phyloP scores from a whole-genome alignment of 495 filamentous ascomycete species.

The Darksidea phi region DNA sequence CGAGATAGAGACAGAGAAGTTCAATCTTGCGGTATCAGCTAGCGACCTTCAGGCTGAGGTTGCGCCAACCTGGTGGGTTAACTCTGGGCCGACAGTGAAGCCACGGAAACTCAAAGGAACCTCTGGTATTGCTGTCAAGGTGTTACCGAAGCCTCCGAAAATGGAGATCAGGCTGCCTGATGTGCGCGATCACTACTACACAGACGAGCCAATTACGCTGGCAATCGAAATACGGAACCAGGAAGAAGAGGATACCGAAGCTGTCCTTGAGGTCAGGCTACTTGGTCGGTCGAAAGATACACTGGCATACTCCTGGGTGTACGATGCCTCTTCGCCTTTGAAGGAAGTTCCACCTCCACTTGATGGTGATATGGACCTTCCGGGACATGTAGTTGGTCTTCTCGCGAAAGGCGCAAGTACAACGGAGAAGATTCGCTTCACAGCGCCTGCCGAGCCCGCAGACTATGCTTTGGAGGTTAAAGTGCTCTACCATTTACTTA shows the following conservation, averaged over 20 bases:
- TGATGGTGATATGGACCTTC: conserved; percentile 36
- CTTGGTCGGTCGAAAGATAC: conserved; percentile 58
- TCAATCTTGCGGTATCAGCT: conserved; percentile 65
- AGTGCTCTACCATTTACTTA: conserved; percentile 71
- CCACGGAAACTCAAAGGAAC: conserved; percentile 51
- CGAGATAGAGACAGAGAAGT: conserved; percentile 60
- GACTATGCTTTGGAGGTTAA: conserved; percentile 70
- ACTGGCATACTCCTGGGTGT: conserved; percentile 51
- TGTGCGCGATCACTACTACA: conserved; percentile 71
- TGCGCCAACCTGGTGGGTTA: conserved; percentile 33
- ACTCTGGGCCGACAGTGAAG: conserved; percentile 17
- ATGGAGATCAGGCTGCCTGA: conserved; percentile 68
- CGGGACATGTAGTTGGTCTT: conserved; percentile 50
- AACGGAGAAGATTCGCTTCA: conserved; percentile 52
- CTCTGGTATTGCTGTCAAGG: conserved; percentile 56
- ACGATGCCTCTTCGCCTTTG: conserved; percentile 39
- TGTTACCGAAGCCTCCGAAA: conserved; percentile 89
- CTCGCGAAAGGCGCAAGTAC: conserved; percentile 44
- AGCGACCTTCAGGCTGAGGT: conserved; percentile 49
- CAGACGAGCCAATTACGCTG: conserved; percentile 69
- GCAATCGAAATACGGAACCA: conserved; percentile 72
- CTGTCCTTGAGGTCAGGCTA: conserved; percentile 65
- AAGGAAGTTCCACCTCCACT: conserved; percentile 40
- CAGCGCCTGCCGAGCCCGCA: conserved; percentile 50
- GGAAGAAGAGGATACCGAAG: conserved; percentile 76